Evolutionary conservation across 192 early-diverging fungal genomes (phyloP).

Genomic region (Umbelopsis ramanniana): DNA sequence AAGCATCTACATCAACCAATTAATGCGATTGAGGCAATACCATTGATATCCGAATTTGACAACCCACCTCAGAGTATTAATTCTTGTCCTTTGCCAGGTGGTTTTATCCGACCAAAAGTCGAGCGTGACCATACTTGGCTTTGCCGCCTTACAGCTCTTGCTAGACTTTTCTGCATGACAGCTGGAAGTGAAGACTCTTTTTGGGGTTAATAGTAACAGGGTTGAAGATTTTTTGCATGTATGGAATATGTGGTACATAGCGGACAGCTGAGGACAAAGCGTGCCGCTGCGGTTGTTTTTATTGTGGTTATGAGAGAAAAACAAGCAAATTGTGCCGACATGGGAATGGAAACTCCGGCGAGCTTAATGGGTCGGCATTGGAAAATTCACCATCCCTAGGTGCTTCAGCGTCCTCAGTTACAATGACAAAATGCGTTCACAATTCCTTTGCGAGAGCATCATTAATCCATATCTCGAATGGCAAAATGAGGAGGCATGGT

Average conservation of each 20-base stretch:
- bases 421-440: no score
- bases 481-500: no score
- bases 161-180: not conserved
- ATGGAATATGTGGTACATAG: not conserved
- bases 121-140: not conserved
- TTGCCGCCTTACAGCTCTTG: not conserved
- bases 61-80: constrained; percentile 45
- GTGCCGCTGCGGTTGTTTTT: no score
- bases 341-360: no score
- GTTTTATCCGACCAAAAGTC: constrained; percentile 48
- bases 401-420: no score
- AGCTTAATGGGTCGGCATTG: no score
- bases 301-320: no score
- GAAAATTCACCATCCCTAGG: no score
- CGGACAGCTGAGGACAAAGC: no score
- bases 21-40: not conserved
- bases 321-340: no score
- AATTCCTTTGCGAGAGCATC: no score
- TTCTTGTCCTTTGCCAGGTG: constrained; percentile 46
- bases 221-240: not conserved
- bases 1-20: constrained; percentile 40
- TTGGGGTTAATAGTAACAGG: not conserved
- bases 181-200: not conserved
- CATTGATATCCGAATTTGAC: not conserved
- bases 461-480: no score